Percentiles rank a stretch among this genome's conserved stretches.
phyloP scores from a whole-genome alignment of 176 grass and related monocot species.

The Musa troglodytarum region DNA sequence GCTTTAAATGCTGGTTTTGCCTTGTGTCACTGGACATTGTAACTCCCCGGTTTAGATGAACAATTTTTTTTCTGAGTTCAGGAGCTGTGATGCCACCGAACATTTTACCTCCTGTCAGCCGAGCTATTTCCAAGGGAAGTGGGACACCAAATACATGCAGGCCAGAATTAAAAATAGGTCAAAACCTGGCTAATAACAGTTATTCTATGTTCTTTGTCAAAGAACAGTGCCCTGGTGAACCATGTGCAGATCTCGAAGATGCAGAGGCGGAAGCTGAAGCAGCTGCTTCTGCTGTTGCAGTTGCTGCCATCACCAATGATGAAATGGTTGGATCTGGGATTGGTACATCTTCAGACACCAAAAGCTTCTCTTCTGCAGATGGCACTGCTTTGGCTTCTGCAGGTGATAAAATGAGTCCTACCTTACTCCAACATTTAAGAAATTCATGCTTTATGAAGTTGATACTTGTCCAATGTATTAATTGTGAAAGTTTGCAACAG shows the following conservation, averaged over 20 bases:
- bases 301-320: conserved; percentile 85
- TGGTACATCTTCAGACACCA: conserved; percentile 48
- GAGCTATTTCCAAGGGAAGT: conserved; percentile 51
- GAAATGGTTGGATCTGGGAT: conserved; percentile 46
- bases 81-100: conserved; percentile 83
- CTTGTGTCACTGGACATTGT: not conserved
- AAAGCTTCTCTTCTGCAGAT: conserved; percentile 48
- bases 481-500: conserved; percentile 24
- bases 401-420: conserved; percentile 34
- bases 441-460: not conserved
- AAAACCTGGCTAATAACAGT: conserved; percentile 34
- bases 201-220: conserved; percentile 41
- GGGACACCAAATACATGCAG: conserved; percentile 69
- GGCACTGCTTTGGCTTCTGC: conserved; percentile 40
- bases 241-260: conserved; percentile 39
- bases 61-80: conserved; percentile 25
- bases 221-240: conserved; percentile 35
- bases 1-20: conserved; percentile 6
- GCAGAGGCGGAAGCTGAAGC: conserved; percentile 59
- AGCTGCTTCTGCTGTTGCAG: conserved; percentile 90
- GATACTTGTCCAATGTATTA: not conserved
- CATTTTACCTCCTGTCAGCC: conserved; percentile 44
- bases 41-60: conserved; percentile 5
- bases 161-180: conserved; percentile 51
- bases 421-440: not conserved